Conservation (phyloP, 805 yeast species). For the Candida dajiaensis region DNA sequence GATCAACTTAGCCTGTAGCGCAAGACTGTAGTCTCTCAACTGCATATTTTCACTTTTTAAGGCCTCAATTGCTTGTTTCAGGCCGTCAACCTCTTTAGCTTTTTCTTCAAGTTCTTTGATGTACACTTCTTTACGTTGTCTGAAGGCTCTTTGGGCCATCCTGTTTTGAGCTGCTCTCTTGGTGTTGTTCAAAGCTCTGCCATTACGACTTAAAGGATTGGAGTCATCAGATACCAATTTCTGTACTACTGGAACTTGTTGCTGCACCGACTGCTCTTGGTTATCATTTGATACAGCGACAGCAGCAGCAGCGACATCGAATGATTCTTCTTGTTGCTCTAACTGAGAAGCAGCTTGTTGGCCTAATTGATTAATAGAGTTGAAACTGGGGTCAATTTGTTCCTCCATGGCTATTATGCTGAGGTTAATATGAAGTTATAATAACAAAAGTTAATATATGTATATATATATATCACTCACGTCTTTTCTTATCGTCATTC, state of each 20-base stretch:
- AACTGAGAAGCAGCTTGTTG: conserved; percentile 9
- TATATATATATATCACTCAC: no score
- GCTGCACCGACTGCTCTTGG: conserved; percentile 15
- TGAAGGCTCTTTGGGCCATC: conserved; percentile 86
- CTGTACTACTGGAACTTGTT: neutral
- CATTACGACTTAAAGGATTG: conserved; percentile 17
- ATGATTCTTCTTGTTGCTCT: conserved; percentile 16
- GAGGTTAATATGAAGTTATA: neutral
- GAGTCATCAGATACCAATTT: conserved; percentile 2
- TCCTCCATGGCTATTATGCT: conserved; percentile 3
- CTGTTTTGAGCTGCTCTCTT: conserved; percentile 92
- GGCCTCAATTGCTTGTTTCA: conserved; percentile 60
- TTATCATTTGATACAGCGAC: conserved; percentile 24
- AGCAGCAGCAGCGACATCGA: conserved; percentile 33
- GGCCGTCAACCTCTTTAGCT: conserved; percentile 55
- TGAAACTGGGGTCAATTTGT: conserved; percentile 27
- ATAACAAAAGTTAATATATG: neutral
- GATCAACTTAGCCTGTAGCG: conserved; percentile 61
- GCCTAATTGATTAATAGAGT: conserved; percentile 12
- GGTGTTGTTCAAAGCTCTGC: conserved; percentile 46
- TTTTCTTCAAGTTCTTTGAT: conserved; percentile 74
- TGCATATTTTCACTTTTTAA: conserved; percentile 65
- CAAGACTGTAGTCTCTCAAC: conserved; percentile 66
- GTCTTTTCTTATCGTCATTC: conserved; percentile 15
- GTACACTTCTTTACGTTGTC: conserved; percentile 77